phyloP scores from a whole-genome alignment of 2,329 filamentous ascomycete species.

The Fusarium chuoi region DNA sequence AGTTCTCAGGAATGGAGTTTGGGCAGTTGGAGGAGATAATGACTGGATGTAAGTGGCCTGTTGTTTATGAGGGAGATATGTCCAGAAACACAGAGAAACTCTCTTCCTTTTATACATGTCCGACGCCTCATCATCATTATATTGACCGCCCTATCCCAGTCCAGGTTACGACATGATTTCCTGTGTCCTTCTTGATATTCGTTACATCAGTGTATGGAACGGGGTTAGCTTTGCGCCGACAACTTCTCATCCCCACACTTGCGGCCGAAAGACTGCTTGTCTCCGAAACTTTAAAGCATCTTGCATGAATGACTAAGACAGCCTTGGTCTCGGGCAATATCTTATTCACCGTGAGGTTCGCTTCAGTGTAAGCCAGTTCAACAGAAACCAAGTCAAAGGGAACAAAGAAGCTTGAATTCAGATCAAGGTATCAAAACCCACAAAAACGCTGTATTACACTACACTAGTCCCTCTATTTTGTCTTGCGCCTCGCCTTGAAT shows the following conservation, averaged over 20 bases:
- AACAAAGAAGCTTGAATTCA: conserved; percentile 13
- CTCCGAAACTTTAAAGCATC: conserved; percentile 7
- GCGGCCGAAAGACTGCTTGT: conserved; percentile 25
- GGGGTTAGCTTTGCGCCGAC: background rate
- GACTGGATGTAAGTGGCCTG: background rate
- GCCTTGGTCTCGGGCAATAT: background rate
- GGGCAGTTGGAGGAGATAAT: background rate
- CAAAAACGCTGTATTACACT: conserved; percentile 26
- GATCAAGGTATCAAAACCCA: conserved; percentile 34
- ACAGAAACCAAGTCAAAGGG: background rate
- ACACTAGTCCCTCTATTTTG: conserved; percentile 42
- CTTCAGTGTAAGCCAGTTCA: background rate
- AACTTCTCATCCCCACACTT: background rate
- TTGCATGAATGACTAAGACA: conserved; percentile 38
- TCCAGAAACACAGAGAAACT: background rate
- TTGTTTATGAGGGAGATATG: background rate
- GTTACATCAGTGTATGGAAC: background rate
- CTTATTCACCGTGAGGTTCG: no score
- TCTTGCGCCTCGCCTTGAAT: conserved; percentile 74
- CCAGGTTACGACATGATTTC: background rate
- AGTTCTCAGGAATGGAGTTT: background rate
- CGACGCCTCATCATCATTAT: background rate
- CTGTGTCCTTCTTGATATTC: background rate
- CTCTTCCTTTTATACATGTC: conserved; percentile 9
- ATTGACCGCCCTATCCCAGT: background rate